phyloP scores from a whole-genome alignment of 805 yeast species.

The Yarrowia bubula region DNA sequence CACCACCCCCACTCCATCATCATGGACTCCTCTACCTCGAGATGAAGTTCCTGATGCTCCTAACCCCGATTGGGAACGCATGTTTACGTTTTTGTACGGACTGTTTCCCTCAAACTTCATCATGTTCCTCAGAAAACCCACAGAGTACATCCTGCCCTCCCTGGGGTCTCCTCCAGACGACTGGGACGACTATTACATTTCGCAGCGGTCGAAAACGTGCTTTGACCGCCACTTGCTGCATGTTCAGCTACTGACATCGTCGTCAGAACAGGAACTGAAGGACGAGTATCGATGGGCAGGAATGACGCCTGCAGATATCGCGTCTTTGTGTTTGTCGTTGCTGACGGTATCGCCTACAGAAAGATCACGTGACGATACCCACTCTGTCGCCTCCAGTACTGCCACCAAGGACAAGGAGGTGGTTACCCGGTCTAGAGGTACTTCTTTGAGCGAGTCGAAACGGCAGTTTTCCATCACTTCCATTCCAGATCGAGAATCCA shows the following conservation, averaged over 20 bases:
- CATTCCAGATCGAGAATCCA: constrained; percentile 12
- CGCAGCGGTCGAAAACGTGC: constrained; percentile 36
- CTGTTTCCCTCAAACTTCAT: constrained; percentile 53
- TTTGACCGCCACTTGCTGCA: constrained; percentile 47
- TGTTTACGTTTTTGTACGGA: constrained; percentile 56
- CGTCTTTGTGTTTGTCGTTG: constrained; percentile 38
- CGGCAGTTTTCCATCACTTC: constrained; percentile 10
- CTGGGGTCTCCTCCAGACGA: constrained; percentile 34
- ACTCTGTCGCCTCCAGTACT: neutral
- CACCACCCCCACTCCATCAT: neutral
- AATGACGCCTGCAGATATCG: constrained; percentile 42
- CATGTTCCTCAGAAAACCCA: constrained; percentile 46
- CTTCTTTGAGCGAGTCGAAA: constrained; percentile 13
- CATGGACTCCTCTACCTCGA: neutral
- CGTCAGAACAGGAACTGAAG: constrained; percentile 41
- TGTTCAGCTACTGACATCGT: constrained; percentile 46
- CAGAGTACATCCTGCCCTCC: constrained; percentile 38
- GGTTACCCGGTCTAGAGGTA: constrained; percentile 15
- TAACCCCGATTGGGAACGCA: constrained; percentile 25
- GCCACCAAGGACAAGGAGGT: neutral
- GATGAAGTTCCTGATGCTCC: constrained; percentile 3
- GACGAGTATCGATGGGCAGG: constrained; percentile 38
- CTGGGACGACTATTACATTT: constrained; percentile 42
- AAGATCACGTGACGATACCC: neutral
- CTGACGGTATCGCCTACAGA: constrained; percentile 2